Conservation (phyloP, 2,329 filamentous ascomycete species). For the Dothistroma pini region DNA sequence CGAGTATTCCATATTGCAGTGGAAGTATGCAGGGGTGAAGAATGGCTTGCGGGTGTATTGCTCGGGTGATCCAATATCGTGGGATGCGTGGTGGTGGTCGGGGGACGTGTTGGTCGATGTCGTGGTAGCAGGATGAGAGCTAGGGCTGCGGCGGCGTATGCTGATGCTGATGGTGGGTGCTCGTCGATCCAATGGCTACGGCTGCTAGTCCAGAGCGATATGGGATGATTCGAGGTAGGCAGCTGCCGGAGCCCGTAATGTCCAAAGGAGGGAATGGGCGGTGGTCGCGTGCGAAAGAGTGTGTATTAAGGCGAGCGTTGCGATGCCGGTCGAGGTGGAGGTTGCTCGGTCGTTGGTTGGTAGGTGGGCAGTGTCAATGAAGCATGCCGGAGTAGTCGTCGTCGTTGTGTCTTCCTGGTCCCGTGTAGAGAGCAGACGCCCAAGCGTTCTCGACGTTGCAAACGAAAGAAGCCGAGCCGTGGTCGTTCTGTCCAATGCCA, state of each 20-base stretch:
- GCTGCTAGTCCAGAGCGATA: neutral
- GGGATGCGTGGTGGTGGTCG: slow-evolving; percentile 3
- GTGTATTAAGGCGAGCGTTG: neutral
- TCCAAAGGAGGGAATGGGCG: slow-evolving; percentile 2
- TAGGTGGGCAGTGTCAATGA: slow-evolving; percentile 5
- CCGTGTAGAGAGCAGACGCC: neutral
- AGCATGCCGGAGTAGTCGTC: slow-evolving; percentile 1
- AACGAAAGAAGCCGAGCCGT: slow-evolving; percentile 7
- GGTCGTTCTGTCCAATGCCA: neutral
- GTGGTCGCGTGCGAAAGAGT: slow-evolving; percentile 3
- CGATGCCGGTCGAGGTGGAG: neutral
- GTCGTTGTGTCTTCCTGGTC: neutral
- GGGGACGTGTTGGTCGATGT: slow-evolving; percentile 5
- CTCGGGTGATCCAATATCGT: slow-evolving; percentile 3
- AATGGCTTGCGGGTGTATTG: neutral
- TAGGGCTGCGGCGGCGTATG: slow-evolving; percentile 4
- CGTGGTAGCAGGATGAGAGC: neutral
- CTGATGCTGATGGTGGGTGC: slow-evolving; percentile 2
- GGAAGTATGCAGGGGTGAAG: slow-evolving; percentile 11
- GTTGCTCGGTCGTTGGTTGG: neutral
- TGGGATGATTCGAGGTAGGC: neutral
- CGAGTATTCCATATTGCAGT: slow-evolving; percentile 73
- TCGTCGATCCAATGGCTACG: neutral
- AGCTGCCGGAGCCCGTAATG: neutral
- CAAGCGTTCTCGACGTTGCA: slow-evolving; percentile 5